Conservation (phyloP, 2,329 filamentous ascomycete genomes). For the Didymella lethalis region DNA sequence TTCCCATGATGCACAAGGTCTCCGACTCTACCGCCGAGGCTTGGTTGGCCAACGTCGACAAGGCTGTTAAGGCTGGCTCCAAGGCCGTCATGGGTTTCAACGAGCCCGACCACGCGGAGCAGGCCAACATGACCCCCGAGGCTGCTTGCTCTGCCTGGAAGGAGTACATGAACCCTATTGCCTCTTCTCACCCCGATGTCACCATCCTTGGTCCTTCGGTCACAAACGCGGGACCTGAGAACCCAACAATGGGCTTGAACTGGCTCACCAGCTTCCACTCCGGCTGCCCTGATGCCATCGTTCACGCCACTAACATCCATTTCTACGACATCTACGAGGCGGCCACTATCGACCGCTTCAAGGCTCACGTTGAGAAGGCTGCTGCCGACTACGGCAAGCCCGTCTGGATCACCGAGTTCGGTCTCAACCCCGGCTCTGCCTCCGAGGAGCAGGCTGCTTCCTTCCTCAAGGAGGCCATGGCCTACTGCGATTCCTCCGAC, state of each 20-base stretch:
- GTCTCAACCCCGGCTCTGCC: conserved; percentile 42
- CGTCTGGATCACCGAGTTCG: conserved; percentile 53
- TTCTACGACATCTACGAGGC: conserved; percentile 49
- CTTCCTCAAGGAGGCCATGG: conserved; percentile 48
- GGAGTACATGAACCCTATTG: conserved; percentile 45
- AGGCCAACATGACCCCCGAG: conserved; percentile 46
- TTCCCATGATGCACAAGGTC: conserved; percentile 61
- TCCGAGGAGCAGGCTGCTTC: conserved; percentile 37
- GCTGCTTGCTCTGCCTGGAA: conserved; percentile 45
- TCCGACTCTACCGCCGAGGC: conserved; percentile 32
- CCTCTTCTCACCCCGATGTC: conserved; percentile 36
- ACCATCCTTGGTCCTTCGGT: conserved; percentile 48
- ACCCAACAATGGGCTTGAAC: conserved; percentile 33
- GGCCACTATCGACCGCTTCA: conserved; percentile 45
- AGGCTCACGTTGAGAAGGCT: conserved; percentile 51
- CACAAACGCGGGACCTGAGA: conserved; percentile 28
- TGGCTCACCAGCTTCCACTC: conserved; percentile 47
- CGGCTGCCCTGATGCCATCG: conserved; percentile 45
- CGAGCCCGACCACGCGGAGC: conserved; percentile 46
- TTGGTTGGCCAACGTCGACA: conserved; percentile 53
- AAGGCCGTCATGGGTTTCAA: conserved; percentile 52
- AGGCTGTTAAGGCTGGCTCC: conserved; percentile 43
- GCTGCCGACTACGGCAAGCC: conserved; percentile 38
- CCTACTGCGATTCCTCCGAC: conserved; percentile 44
- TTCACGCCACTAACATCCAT: conserved; percentile 51